Percentiles rank a stretch among this genome's conserved stretches.
These are phyloP conservation scores for Leucosporidium creatinivorum DNA, from an alignment of 768 basidiomycete species.

Conservation along the genomic window DNA sequence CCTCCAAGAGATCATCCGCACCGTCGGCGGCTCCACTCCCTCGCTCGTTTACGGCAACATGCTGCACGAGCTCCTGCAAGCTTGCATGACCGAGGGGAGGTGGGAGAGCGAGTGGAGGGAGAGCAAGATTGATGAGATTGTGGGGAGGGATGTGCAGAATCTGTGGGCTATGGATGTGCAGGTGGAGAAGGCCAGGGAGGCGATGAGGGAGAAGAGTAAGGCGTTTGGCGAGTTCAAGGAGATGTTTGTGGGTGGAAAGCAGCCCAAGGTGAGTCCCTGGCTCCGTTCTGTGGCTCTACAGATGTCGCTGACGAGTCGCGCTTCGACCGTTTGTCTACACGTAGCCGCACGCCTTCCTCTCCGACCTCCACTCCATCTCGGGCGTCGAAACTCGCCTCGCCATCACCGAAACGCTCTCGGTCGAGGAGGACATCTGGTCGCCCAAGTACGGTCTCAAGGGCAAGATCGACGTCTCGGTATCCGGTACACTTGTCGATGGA, in stretches of 20 bases:
- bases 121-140: conserved; percentile 35
- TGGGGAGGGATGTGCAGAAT: conserved; percentile 34
- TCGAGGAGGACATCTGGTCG: conserved; percentile 97
- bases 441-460: conserved; percentile 92
- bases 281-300: not conserved
- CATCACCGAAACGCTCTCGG: conserved; percentile 66
- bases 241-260: conserved; percentile 54
- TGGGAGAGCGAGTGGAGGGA: conserved; percentile 37
- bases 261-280: conserved; percentile 53
- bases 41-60: conserved; percentile 70
- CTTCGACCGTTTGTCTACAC: not conserved
- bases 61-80: conserved; percentile 84
- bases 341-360: conserved; percentile 59
- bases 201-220: conserved; percentile 41
- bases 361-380: conserved; percentile 56
- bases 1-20: conserved; percentile 50
- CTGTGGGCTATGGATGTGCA: conserved; percentile 24
- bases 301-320: not conserved
- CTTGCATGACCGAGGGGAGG: conserved; percentile 51
- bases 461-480: conserved; percentile 84
- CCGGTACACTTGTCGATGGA: conserved; percentile 55
- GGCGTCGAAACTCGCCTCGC: conserved; percentile 57
- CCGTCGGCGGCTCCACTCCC: conserved; percentile 51
- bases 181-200: conserved; percentile 33
- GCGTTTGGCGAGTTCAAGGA: conserved; percentile 42